A percentile compares a stretch with the other conserved stretches of the same genome.
Conservation (phyloP, 768 basidiomycete genomes). For the Trametes sanguinea region DNA sequence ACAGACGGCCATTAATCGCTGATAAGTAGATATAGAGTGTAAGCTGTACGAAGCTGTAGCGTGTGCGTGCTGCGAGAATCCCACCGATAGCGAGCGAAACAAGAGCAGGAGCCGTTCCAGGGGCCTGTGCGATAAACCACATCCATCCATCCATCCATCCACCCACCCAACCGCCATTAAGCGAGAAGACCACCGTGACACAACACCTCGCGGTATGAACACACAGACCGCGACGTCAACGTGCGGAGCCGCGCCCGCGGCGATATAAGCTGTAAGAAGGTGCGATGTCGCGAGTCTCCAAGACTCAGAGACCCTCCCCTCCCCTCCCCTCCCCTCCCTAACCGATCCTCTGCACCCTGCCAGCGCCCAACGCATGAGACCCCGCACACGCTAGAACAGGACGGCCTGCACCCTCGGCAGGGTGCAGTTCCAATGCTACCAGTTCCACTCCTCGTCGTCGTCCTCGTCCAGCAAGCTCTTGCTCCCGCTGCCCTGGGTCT, state of each 20-base stretch:
- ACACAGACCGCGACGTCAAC: no score
- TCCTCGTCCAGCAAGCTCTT: constrained; percentile 30
- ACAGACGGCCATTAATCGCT: neutral
- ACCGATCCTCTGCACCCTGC: neutral
- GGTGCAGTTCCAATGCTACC: constrained; percentile 38
- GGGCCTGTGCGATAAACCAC: no score
- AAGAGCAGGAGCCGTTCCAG: no score
- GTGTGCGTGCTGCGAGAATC: neutral
- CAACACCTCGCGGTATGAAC: no score
- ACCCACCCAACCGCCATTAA: no score
- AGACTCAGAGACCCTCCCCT: no score
- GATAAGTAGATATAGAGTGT: neutral
- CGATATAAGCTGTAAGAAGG: no score
- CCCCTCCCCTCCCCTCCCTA: no score
- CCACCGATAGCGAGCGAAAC: neutral
- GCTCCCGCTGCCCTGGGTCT: neutral
- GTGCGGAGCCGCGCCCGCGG: no score
- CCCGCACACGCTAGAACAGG: constrained; percentile 2
- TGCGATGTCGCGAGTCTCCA: no score
- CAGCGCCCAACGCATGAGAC: neutral
- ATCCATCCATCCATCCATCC: no score
- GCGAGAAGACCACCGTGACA: no score
- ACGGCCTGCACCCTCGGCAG: constrained; percentile 16
- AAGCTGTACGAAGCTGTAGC: neutral
- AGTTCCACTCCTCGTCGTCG: constrained; percentile 63